Evolutionary conservation across 768 basidiomycete species (phyloP), one percentile per base, ranked within the genome.

Genomic region (Tricholomella constricta): DNA sequence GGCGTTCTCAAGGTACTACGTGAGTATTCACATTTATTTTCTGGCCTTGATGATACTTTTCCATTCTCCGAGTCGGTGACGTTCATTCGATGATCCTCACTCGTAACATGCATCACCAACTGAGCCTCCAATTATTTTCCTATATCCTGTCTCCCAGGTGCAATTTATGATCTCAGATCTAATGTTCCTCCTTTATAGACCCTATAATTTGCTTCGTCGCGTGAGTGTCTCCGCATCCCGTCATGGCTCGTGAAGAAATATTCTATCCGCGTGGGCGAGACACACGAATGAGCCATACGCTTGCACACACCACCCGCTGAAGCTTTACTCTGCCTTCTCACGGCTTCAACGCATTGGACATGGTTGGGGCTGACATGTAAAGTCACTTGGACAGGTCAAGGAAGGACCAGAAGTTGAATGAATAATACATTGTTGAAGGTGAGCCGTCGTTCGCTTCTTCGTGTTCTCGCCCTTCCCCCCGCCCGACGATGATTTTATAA

Each of bases 81-180:
- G 76, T 69, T 79, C 69, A 67, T 59, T 72, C 74, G 72, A 81
- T 86, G 85, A 86, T 77, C 86, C 86, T 67, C 69, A 70, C 85
- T 88, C 85, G 75, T 66, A 84, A 86, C 86, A 88, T 88, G 86
- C 86, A 89, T 80, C 78, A 82, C 79, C 78, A 82, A 75, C 77
- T 79, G 77, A 79, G 68, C 70, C 59, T 67, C 65, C 63, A 49
- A n/a, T 41, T 55, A 55, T 52, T 54, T 53, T 51, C 45, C 42
- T 52, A 48, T 45, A 34, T 34, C 41, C 46, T 62, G 37, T 48
- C 42, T 58, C 51, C 45, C 3, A 10, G 34, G 32, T 47, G 48
- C 47, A 45, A 25, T 36, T 32, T 48, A 29, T 48, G 20, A 35
- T 40, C 35, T 6, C 50, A 45, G 12, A 36, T 12, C 17, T 48